These are phyloP conservation scores for Globisporangium paroecandrum DNA, from an alignment of 352 stramenopile genomes.

Conservation along the genomic window DNA sequence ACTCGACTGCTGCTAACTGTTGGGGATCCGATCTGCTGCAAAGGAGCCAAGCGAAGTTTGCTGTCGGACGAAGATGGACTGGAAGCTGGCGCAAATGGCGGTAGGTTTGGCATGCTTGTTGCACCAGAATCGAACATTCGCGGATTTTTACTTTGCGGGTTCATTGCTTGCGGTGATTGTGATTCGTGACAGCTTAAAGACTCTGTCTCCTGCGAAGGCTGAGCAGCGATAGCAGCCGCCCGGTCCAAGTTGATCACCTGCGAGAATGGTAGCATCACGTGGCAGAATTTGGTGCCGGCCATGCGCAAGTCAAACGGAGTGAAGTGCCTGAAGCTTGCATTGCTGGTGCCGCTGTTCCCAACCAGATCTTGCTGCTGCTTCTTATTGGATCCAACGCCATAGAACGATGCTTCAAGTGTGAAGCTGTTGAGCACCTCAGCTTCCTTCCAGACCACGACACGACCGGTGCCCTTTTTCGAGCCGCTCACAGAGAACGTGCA, in stretches of 20 bases:
- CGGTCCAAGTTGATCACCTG: conserved; percentile 51
- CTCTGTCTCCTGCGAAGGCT: neutral
- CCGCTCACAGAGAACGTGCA: conserved; percentile 67
- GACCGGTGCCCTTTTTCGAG: conserved; percentile 59
- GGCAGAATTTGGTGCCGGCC: conserved; percentile 51
- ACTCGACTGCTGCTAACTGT: neutral
- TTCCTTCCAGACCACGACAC: conserved; percentile 65
- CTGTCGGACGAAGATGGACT: conserved; percentile 8
- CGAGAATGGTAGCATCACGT: conserved; percentile 55
- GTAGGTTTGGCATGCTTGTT: neutral
- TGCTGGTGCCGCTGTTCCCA: conserved; percentile 3
- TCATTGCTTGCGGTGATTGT: neutral
- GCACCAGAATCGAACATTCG: neutral
- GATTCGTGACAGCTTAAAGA: neutral
- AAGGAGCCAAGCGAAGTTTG: conserved; percentile 28
- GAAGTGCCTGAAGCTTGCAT: conserved; percentile 34
- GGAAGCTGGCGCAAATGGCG: neutral
- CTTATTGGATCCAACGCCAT: conserved; percentile 40
- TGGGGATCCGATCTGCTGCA: neutral
- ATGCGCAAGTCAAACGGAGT: conserved; percentile 45
- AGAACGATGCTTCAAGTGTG: conserved; percentile 79
- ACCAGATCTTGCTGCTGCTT: conserved; percentile 19
- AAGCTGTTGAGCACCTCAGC: conserved; percentile 70
- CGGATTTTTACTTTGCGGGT: neutral
- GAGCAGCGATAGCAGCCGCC: neutral